Conservation (phyloP, 2,329 filamentous ascomycete species). For the Fusarium nodosum region DNA sequence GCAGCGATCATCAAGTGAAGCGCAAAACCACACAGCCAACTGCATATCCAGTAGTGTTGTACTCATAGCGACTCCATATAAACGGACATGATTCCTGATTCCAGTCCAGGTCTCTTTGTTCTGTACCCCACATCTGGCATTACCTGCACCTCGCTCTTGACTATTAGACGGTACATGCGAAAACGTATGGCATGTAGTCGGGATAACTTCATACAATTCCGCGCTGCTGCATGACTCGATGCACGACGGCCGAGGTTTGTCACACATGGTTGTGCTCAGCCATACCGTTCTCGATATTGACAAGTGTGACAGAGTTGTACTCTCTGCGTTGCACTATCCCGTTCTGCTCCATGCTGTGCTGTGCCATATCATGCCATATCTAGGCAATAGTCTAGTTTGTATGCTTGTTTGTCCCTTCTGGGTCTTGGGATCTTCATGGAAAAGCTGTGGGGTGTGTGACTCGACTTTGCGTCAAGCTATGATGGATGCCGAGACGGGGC, state of each 20-base stretch:
- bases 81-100: constrained; percentile 27
- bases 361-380: constrained; percentile 43
- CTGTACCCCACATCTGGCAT: constrained; percentile 28
- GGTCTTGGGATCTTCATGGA: constrained; percentile 31
- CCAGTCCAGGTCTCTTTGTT: constrained; percentile 21
- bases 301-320: constrained; percentile 30
- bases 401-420: constrained; percentile 38
- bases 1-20: constrained; percentile 26
- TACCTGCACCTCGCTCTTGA: constrained; percentile 20
- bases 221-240: constrained; percentile 42
- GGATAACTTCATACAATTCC: constrained; percentile 40
- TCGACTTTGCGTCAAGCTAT: constrained; percentile 14
- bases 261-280: constrained; percentile 43
- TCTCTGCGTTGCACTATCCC: constrained; percentile 32
- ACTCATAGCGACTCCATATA: constrained; percentile 36
- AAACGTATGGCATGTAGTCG: constrained; percentile 32
- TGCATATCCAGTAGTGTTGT: constrained; percentile 28
- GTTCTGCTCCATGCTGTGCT: constrained; percentile 35
- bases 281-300: constrained; percentile 30
- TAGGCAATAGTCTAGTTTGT: constrained; percentile 17
- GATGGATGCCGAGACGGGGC: constrained; percentile 27
- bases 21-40: constrained; percentile 29
- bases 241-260: constrained; percentile 37
- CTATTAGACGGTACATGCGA: constrained; percentile 29
- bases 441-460: constrained; percentile 33